phyloP scores from a whole-genome alignment of 345 rosid genomes.

The Salix suchowensis region DNA sequence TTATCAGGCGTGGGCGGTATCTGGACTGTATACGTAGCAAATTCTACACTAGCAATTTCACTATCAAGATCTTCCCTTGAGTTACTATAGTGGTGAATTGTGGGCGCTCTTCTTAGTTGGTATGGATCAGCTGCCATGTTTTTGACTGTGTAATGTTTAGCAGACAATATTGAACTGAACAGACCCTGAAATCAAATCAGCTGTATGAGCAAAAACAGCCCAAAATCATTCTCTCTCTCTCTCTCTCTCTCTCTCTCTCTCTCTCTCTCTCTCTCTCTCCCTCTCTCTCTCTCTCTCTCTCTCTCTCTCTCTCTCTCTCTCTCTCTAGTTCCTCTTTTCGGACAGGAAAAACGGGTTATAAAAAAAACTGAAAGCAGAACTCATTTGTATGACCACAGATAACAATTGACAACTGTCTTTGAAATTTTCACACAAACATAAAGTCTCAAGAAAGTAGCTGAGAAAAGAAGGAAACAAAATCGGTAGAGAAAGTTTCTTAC shows the following conservation, averaged over 20 bases:
- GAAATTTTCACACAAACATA: background rate
- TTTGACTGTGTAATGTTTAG: background rate
- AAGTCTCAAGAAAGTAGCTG: background rate
- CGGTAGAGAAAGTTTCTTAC: background rate
- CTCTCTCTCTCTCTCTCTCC: background rate
- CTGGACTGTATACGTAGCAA: conserved; percentile 40
- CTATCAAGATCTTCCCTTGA: conserved; percentile 46
- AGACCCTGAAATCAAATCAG: conserved; percentile 17
- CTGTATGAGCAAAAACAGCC: background rate
- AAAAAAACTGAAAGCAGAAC: background rate
- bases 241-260: background rate
- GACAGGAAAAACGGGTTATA: background rate
- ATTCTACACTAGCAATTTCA: conserved; percentile 39
- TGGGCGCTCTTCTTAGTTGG: conserved; percentile 14
- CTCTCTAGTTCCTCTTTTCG: background rate
- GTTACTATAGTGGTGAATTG: conserved; percentile 36
- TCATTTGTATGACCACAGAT: background rate
- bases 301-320: background rate
- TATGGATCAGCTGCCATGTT: conserved; percentile 36
- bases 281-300: background rate
- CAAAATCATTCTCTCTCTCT: background rate
- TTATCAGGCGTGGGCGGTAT: conserved; percentile 71
- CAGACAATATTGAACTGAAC: background rate
- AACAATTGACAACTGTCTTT: background rate
- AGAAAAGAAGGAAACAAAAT: background rate